Evolutionary conservation across 768 basidiomycete genomes (phyloP), one percentile per base, ranked within the genome.

Genomic region (Trametes elegans): DNA sequence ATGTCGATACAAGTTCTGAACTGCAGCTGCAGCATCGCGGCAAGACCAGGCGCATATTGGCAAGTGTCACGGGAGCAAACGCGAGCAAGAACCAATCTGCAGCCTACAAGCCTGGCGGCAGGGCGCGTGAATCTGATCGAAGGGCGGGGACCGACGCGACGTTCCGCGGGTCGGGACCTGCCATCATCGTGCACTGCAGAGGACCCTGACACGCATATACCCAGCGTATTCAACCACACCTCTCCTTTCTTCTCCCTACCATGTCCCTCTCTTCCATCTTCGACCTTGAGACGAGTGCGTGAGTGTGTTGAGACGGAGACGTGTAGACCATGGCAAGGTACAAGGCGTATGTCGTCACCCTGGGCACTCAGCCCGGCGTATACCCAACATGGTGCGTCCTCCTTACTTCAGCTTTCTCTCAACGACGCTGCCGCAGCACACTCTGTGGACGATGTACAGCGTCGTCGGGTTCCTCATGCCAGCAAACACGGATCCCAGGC

Each of bases 351-450:
- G 53, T 61, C 29, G 64, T 66, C 31, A 59, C 52, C 7, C 58
- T 59, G 3, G 67, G 65, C 24, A 64, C 36, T 4, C 40, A 55
- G 52, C 61, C 57, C 11, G 67, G 67, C 14, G 59, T 68, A 7
- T 68, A 62, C 35, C 38, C 42, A n/a, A 29, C 39, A 18, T 68
- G 67, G 67, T 66, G 46, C 39, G 65, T 58, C 13, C 42, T 11
- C 19, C 28, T 27, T 31, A 18, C 27, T 45, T n/a, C n/a, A n/a
- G 27, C 43, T n/a, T 18, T 8, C 19, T 26, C 18, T 31, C 35
- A 40, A 7, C 23, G 13, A 2, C 13, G 27, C 26, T 50, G 3
- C 48, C 48, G 55, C 48, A 57, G 54, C 47, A 49, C 40, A 23
- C n/a, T 26, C 9, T 28, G n/a, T 5, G 2, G 7, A 13, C 40